phyloP scores from a whole-genome alignment of 768 basidiomycete species.

The Terana coerulea region DNA sequence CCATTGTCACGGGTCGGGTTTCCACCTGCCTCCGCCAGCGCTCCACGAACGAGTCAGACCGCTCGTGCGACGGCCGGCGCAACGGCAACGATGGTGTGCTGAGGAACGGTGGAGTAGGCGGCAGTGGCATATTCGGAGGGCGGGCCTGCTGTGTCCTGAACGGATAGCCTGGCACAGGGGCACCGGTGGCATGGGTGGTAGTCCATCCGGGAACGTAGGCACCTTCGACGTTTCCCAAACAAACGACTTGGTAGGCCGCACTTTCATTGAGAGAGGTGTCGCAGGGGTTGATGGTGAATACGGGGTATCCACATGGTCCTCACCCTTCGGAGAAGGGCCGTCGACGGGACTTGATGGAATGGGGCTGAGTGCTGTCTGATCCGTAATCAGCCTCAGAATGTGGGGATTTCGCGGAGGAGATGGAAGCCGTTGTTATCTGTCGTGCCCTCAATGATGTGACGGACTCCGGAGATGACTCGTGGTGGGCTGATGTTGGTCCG shows the following conservation, averaged over 20 bases:
- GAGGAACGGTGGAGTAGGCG: conserved; percentile 9
- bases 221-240: conserved; percentile 3
- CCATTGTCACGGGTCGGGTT: conserved; percentile 8
- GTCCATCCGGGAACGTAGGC: background rate
- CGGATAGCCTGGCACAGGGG: background rate
- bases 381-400: background rate
- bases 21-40: background rate
- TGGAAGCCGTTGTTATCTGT: conserved; percentile 2
- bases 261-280: background rate
- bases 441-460: conserved; percentile 8
- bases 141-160: background rate
- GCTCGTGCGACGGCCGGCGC: background rate
- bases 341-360: conserved; percentile 3
- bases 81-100: conserved; percentile 3
- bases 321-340: background rate
- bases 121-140: conserved; percentile 12
- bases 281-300: conserved; percentile 2
- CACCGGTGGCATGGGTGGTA: conserved; percentile 4
- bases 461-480: conserved; percentile 8
- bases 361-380: conserved; percentile 1
- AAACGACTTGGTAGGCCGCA: conserved; percentile 4
- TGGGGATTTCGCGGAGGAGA: background rate
- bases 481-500: background rate
- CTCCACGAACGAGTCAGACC: background rate
- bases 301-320: background rate